phyloP scores from a whole-genome alignment of 495 filamentous ascomycete species.

The Arthonia radiata region DNA sequence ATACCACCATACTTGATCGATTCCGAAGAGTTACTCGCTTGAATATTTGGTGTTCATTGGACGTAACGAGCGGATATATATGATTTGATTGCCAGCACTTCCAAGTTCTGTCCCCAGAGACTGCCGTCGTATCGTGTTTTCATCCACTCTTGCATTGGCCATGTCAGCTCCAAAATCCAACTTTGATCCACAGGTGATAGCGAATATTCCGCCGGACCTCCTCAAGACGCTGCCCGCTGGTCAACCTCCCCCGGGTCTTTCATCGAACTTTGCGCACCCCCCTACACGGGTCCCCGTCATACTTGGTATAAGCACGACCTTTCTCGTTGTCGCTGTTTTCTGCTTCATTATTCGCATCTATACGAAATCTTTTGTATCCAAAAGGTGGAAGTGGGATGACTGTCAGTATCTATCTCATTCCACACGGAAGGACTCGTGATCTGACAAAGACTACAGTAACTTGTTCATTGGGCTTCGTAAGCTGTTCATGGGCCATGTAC shows the following conservation, averaged over 20 bases:
- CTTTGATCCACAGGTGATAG: conserved; percentile 3
- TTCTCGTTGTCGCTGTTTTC: conserved; percentile 3
- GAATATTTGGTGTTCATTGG: too few relatives aligned
- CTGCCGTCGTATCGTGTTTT: too few relatives aligned
- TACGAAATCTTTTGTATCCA: conserved; percentile 4
- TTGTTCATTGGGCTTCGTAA: conserved; percentile 5
- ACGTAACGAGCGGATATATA: too few relatives aligned
- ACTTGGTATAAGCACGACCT: conserved; percentile 2
- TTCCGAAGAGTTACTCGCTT: too few relatives aligned
- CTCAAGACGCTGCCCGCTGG: conserved; percentile 4
- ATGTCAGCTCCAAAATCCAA: too few relatives aligned
- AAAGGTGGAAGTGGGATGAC: conserved; percentile 6
- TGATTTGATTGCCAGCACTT: too few relatives aligned
- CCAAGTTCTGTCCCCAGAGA: too few relatives aligned
- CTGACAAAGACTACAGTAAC: too few relatives aligned
- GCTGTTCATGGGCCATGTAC: too few relatives aligned
- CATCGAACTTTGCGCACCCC: conserved; percentile 5
- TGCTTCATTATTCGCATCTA: conserved; percentile 7
- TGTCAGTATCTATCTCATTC: conserved; percentile 5
- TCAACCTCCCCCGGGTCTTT: conserved; percentile 3
- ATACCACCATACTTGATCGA: too few relatives aligned
- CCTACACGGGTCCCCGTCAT: conserved; percentile 5
- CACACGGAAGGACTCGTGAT: too few relatives aligned
- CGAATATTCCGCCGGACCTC: conserved; percentile 3
- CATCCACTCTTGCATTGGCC: too few relatives aligned